Conservation (phyloP, 108 stramenopile species). For the Asterionellopsis glacialis region DNA sequence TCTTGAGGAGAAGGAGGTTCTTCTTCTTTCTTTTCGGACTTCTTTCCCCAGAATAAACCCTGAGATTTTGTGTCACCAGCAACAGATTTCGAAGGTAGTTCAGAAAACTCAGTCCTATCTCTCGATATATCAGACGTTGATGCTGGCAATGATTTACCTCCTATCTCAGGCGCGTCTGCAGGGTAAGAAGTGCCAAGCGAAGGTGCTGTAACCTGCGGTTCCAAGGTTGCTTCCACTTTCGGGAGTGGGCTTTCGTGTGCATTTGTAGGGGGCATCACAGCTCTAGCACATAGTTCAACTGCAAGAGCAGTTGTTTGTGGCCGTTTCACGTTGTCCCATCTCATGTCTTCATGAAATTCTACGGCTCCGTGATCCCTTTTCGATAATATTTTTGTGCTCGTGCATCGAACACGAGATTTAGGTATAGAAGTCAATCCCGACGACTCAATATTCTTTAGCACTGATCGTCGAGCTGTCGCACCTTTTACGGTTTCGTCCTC, state of each 20-base stretch:
- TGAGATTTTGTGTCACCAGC: not conserved
- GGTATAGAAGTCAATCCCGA: constrained; percentile 17
- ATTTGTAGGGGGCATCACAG: constrained; percentile 37
- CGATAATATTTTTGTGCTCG: constrained; percentile 30
- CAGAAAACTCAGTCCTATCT: not conserved
- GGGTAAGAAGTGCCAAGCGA: not conserved
- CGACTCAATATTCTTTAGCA: constrained; percentile 11
- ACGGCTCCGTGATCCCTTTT: constrained; percentile 47
- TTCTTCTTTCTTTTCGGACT: constrained; percentile 5
- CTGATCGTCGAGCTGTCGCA: not conserved
- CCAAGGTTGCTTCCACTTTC: not conserved
- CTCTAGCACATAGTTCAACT: constrained; percentile 48
- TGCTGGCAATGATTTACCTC: not conserved
- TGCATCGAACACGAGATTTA: constrained; percentile 28
- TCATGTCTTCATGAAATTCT: constrained; percentile 79
- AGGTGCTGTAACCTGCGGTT: not conserved
- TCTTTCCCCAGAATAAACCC: not conserved
- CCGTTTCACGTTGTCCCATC: constrained; percentile 55
- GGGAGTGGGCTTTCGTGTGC: constrained; percentile 14
- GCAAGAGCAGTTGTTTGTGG: constrained; percentile 42
- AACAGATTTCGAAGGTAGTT: not conserved
- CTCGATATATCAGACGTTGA: not conserved
- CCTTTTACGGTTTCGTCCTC: constrained; percentile 3
- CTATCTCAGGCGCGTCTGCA: not conserved
- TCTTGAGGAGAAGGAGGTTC: not conserved